phyloP scores from a whole-genome alignment of 495 filamentous ascomycete species.

The Neurospora sp. region DNA sequence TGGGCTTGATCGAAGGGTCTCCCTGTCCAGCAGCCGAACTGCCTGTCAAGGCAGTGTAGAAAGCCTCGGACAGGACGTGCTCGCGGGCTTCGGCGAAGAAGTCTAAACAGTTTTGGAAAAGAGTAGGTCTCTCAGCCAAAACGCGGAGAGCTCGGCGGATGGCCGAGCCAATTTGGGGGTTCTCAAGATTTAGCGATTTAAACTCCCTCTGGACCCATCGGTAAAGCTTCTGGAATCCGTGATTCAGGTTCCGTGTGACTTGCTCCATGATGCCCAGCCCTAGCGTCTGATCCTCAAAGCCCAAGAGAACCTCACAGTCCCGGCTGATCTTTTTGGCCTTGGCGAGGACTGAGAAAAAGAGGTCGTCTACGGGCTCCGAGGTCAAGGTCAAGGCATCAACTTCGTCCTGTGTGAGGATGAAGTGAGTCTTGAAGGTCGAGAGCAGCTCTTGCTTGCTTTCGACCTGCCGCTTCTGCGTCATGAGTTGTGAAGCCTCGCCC shows the following conservation, averaged over 20 bases:
- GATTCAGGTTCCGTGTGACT: constrained; percentile 75
- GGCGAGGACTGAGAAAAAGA: constrained; percentile 72
- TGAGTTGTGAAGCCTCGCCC: constrained; percentile 65
- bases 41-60: constrained; percentile 84
- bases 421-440: constrained; percentile 75
- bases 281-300: constrained; percentile 79
- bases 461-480: constrained; percentile 63
- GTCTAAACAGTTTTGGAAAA: constrained; percentile 91
- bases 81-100: constrained; percentile 89
- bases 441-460: constrained; percentile 82
- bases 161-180: constrained; percentile 79
- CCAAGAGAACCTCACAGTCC: constrained; percentile 81
- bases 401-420: constrained; percentile 75
- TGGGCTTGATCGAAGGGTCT: constrained; percentile 63
- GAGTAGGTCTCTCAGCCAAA: constrained; percentile 75
- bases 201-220: constrained; percentile 92
- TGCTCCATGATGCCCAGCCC: constrained; percentile 87
- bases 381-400: constrained; percentile 58
- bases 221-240: constrained; percentile 89
- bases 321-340: constrained; percentile 78
- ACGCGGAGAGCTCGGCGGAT: constrained; percentile 80
- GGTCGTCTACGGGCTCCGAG: constrained; percentile 71
- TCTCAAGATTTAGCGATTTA: constrained; percentile 85
- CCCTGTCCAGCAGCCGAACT: constrained; percentile 35
- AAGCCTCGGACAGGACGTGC: constrained; percentile 76